Percentiles rank a stretch among this genome's conserved stretches.
These are phyloP conservation scores for Lipomyces mesembrius DNA, from an alignment of 805 yeast species.

Conservation along the genomic window DNA sequence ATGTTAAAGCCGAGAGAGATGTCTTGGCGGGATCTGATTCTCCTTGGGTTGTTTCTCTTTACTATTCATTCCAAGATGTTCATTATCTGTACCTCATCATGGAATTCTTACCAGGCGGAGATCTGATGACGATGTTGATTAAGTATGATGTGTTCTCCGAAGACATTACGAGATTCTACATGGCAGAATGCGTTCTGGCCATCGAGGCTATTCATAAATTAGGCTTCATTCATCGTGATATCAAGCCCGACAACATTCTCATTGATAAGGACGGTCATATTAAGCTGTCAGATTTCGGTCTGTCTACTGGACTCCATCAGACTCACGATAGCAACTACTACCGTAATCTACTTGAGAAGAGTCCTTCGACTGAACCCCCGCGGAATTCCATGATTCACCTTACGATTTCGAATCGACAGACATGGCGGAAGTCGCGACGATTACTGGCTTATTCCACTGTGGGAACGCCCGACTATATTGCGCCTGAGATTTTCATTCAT, in stretches of 20 bases:
- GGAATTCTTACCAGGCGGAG: slow-evolving; percentile 87
- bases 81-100: slow-evolving; percentile 75
- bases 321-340: slow-evolving; percentile 91
- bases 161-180: slow-evolving; percentile 84
- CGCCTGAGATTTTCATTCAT: slow-evolving; percentile 89
- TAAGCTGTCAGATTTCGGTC: slow-evolving; percentile 74
- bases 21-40: slow-evolving; percentile 88
- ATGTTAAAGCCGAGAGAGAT: slow-evolving; percentile 94
- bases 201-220: slow-evolving; percentile 91
- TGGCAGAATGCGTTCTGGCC: slow-evolving; percentile 95
- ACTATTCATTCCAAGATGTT: slow-evolving; percentile 80
- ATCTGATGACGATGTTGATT: slow-evolving; percentile 91
- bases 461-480: slow-evolving; percentile 95
- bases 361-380: slow-evolving; percentile 44
- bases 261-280: slow-evolving; percentile 79
- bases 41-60: slow-evolving; percentile 85
- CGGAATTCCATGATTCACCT: slow-evolving; percentile 86
- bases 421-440: slow-evolving; percentile 91
- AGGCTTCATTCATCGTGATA: slow-evolving; percentile 95
- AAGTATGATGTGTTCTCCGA: slow-evolving; percentile 93
- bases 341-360: slow-evolving; percentile 74
- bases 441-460: slow-evolving; percentile 95
- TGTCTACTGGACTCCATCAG: slow-evolving; percentile 90
- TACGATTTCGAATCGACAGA: slow-evolving; percentile 92
- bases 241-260: slow-evolving; percentile 93